phyloP scores from a whole-genome alignment of 2,329 filamentous ascomycete species.

The Capronia coronata region DNA sequence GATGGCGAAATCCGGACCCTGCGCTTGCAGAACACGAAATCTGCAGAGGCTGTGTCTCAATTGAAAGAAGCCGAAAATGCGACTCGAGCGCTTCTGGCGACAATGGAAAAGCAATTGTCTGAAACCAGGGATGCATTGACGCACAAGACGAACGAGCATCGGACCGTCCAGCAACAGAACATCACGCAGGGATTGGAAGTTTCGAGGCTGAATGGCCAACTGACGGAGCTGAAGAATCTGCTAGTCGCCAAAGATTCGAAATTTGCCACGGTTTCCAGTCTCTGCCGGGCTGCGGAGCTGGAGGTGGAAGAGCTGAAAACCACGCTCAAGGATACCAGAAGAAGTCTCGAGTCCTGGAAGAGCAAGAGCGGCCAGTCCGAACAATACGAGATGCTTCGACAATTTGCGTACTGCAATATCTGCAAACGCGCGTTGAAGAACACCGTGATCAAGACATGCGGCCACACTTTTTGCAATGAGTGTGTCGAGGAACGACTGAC shows the following conservation, averaged over 20 bases:
- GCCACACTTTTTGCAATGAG: conserved; percentile 85
- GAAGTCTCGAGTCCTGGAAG: conserved; percentile 81
- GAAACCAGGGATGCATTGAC: conserved; percentile 74
- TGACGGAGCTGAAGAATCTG: conserved; percentile 66
- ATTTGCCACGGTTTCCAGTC: conserved; percentile 56
- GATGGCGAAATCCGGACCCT: conserved; percentile 73
- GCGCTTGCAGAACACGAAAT: conserved; percentile 77
- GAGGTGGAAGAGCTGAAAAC: conserved; percentile 76
- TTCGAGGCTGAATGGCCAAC: conserved; percentile 61
- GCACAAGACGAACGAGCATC: conserved; percentile 64
- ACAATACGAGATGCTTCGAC: conserved; percentile 24
- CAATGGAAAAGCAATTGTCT: conserved; percentile 82
- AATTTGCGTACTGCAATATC: conserved; percentile 75
- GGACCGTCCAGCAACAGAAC: conserved; percentile 64
- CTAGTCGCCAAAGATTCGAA: conserved; percentile 70
- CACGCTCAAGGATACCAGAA: conserved; percentile 69
- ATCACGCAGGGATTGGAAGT: conserved; percentile 63
- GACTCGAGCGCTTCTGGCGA: conserved; percentile 67
- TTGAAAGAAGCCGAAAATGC: conserved; percentile 83
- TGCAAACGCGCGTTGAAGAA: conserved; percentile 93
- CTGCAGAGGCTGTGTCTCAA: conserved; percentile 85
- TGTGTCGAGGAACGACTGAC: conserved; percentile 85
- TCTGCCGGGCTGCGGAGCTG: conserved; percentile 55
- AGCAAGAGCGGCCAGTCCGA: conserved; percentile 28
- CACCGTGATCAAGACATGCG: conserved; percentile 85